Evolutionary conservation across 805 yeast genomes (phyloP), one percentile per base, ranked within the genome.

Genomic region (Wickerhamomyces bovis): DNA sequence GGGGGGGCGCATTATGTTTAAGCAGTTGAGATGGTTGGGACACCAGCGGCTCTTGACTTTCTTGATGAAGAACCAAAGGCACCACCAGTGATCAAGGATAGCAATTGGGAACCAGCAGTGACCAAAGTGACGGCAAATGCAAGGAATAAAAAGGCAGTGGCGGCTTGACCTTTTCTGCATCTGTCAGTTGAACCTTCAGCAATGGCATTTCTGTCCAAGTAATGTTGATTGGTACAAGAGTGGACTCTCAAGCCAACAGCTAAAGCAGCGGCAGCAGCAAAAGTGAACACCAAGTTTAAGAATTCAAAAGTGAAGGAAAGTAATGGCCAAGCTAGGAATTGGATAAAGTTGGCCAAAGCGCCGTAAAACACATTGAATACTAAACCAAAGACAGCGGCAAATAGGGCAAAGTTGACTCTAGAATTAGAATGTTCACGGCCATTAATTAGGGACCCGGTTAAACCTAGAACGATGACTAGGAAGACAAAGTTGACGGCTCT

Each of bases 151-250:
- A 87, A 86, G 44, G 90, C 89, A 58, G 74, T 76, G 18, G 84
- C 67, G 52, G 89, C 89, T 77, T 94, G 98, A 47, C 95, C 89
- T 73, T 88, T 83, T 77, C 97, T 87, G 75, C 99, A 94, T 76
- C 98, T 82, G 62, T 80, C 86, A 20, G 72, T 61, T 39, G 83
- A 75, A 56, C 95, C 95, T 73, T 87, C 88, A 51, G 86, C 68
- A 58, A 87, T 77, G 51, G 67, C 67, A 78, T 92, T 92, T 54
- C 58, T 42, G 57, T 80, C 73, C 55, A 89, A 50, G 76, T 87
- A 89, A 46, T 38, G 49, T 52, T 72, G 55, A 80, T 89, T 85
- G 57, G 73, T 50, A 77, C 99, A 92, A 38, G 95, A 84, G 77
- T 89, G 97, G 54, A 75, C 76, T 69, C 90, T 81, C 64, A 86